These are phyloP conservation scores for Yamadazyma nakazawae DNA, from an alignment of 805 yeast species.

Conservation along the genomic window DNA sequence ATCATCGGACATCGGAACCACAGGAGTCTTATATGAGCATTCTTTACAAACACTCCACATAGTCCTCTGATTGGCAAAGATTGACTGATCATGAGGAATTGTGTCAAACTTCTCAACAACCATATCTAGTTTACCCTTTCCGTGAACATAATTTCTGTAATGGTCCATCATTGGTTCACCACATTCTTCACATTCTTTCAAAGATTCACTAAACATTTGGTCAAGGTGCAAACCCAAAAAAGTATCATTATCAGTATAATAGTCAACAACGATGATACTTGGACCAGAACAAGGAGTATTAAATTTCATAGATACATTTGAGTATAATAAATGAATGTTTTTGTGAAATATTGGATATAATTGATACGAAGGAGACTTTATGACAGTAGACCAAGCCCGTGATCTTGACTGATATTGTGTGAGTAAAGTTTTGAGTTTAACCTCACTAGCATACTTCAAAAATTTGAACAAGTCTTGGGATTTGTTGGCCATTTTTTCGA, in stretches of 20 bases:
- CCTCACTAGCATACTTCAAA: conserved; percentile 33
- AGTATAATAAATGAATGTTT: conserved; percentile 70
- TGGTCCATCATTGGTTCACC: conserved; percentile 69
- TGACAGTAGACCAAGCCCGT: conserved; percentile 47
- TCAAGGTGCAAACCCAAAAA: conserved; percentile 89
- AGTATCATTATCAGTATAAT: conserved; percentile 86
- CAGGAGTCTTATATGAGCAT: conserved; percentile 74
- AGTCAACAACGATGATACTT: conserved; percentile 75
- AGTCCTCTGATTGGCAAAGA: conserved; percentile 48
- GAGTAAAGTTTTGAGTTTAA: conserved; percentile 42
- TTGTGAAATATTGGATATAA: conserved; percentile 59
- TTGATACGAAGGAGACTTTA: conserved; percentile 36
- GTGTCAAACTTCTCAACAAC: conserved; percentile 53
- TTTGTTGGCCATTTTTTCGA: conserved; percentile 35
- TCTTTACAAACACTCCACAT: conserved; percentile 90
- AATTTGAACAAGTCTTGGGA: conserved; percentile 34
- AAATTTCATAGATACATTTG: conserved; percentile 77
- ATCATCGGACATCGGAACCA: conserved; percentile 75
- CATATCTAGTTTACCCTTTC: conserved; percentile 76
- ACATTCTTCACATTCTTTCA: conserved; percentile 74
- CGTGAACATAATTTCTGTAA: conserved; percentile 84
- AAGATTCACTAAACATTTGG: conserved; percentile 65
- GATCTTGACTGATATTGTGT: conserved; percentile 45
- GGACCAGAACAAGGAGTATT: conserved; percentile 96
- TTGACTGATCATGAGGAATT: conserved; percentile 17